Evolutionary conservation across 148 eudicot species (phyloP), one percentile per base, ranked within the genome.

Genomic region (Silene latifolia): DNA sequence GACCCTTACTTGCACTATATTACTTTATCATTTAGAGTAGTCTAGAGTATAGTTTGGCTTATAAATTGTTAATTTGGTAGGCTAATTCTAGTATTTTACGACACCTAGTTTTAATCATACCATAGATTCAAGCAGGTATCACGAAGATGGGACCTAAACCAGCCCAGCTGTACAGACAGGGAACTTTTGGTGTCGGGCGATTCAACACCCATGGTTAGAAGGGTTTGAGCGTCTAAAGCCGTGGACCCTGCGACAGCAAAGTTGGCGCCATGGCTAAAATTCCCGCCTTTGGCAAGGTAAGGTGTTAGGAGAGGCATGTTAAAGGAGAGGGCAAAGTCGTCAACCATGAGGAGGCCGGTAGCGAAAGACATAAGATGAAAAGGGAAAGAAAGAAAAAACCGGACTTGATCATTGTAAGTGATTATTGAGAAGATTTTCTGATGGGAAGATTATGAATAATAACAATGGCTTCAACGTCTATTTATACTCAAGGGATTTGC

Each of bases 211-310:
- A n/a, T 67, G 8, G 67, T 25, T n/a, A 63, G 62, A 7, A 79
- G 35, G 20, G 69, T 61, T 4, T 29, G 23, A 4, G n/a, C 13
- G 35, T 73, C 61, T 39, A 73, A 35, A 14, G 77, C 73, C 4
- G 81, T 74, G 32, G 77, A 51, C 19, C 81, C 77, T 0, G 72
- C 81, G 20, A 78, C 81, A 18, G 81, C 73, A 24, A 78, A 78
- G 63, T 78, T 73, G 2, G 63, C 77, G 5, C 81, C 81, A 59
- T 79, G 73, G 7, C 29, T 57, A 66, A 79, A 79, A 19, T 79
- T 51, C 2, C 61, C 81, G 3, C 13, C 60, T 46, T 51, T 79
- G 42, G 74, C 21, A 14, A 73, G 72, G 54, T 73, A 74, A 18
- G 81, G 77, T 2, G 56, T 27, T 6, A 73, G 67, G 3, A 79